These are phyloP conservation scores for Vaccinium darrowii DNA, from an alignment of 148 eudicot species.

Conservation along the genomic window DNA sequence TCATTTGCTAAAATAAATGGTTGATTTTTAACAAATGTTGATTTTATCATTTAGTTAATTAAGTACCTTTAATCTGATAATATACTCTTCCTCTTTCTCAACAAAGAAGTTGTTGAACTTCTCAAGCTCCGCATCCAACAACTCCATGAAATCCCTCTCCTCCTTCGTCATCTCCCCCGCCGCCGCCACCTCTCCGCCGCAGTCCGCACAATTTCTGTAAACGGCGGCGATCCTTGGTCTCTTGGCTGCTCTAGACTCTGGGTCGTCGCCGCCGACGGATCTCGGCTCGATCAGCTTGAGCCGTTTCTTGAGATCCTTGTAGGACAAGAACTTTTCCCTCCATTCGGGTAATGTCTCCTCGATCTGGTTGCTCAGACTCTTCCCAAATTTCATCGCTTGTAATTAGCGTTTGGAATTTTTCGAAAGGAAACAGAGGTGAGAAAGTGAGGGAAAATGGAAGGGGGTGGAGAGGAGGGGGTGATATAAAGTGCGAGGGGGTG, in stretches of 20 bases:
- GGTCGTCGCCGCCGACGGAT: neutral
- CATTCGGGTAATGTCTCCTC: conserved; percentile 95
- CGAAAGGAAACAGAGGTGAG: neutral
- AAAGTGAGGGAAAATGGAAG: neutral
- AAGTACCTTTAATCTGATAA: conserved; percentile 61
- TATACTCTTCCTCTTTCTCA: conserved; percentile 66
- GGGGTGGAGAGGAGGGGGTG: neutral
- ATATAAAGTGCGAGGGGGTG: conserved; percentile 30
- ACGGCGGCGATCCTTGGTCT: conserved; percentile 29
- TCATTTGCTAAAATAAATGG: too few species aligned
- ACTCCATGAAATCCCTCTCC: conserved; percentile 46
- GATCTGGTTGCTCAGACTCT: conserved; percentile 85
- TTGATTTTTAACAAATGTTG: too few species aligned
- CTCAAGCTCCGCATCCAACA: conserved; percentile 60
- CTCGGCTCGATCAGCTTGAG: conserved; percentile 69
- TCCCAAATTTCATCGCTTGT: conserved; percentile 72
- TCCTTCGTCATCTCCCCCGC: conserved; percentile 39
- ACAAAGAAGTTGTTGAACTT: conserved; percentile 64
- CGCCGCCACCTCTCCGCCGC: conserved; percentile 19
- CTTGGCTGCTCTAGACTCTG: conserved; percentile 31
- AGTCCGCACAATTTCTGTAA: neutral
- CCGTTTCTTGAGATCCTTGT: conserved; percentile 82
- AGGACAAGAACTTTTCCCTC: conserved; percentile 89
- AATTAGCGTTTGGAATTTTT: neutral
- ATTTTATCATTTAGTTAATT: too few species aligned